A percentile compares a stretch with the other conserved stretches of the same genome.
These are phyloP conservation scores for Paracamarosporium sp. DNA, from an alignment of 2,329 filamentous ascomycete species.

Conservation along the genomic window DNA sequence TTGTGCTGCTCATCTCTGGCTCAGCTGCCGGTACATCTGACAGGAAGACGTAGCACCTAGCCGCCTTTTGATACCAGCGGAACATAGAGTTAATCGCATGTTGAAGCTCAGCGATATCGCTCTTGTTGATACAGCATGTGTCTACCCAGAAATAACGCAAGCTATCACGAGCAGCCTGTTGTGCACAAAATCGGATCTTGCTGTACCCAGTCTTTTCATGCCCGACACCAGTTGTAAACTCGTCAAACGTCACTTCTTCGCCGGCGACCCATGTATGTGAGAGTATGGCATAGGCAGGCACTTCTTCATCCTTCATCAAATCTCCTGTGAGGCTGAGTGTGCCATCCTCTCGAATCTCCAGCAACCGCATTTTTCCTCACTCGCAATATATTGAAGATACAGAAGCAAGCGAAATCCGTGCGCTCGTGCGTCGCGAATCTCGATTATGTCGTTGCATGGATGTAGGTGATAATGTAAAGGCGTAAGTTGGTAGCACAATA, in stretches of 20 bases:
- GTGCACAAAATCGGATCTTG: constrained; percentile 11
- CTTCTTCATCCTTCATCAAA: constrained; percentile 3
- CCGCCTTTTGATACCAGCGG: not conserved
- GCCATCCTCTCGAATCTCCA: not conserved
- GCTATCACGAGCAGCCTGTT: constrained; percentile 7
- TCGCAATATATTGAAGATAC: not conserved
- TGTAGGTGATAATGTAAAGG: too few relatives aligned
- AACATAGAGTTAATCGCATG: not conserved
- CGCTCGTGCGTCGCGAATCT: too few relatives aligned
- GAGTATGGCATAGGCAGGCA: constrained; percentile 10
- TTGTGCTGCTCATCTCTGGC: too few relatives aligned
- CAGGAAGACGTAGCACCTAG: not conserved
- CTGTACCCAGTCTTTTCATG: constrained; percentile 2
- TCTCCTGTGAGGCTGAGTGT: not conserved
- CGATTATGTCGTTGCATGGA: too few relatives aligned
- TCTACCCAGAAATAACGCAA: constrained; percentile 3
- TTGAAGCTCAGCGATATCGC: not conserved
- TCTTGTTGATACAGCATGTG: constrained; percentile 7
- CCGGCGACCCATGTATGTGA: constrained; percentile 1
- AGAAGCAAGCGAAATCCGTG: too few relatives aligned
- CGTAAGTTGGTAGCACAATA: too few relatives aligned
- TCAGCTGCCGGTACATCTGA: not conserved
- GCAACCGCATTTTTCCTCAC: not conserved
- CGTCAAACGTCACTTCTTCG: constrained; percentile 7
- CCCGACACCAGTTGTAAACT: not conserved